These are phyloP conservation scores for Dictyostelium intermedium DNA, from an alignment of 78 protist genomes.

Conservation along the genomic window DNA sequence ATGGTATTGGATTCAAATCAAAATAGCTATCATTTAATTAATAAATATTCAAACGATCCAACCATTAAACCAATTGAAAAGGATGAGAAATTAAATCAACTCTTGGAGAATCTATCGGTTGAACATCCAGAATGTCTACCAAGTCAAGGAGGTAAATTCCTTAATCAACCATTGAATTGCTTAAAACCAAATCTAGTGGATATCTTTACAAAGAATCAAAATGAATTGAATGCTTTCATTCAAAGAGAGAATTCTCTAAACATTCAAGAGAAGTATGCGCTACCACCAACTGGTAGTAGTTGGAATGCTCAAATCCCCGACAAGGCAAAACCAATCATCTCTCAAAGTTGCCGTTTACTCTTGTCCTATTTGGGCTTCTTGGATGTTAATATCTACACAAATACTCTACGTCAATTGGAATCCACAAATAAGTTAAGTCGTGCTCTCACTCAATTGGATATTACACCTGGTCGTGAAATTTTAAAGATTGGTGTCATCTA, in stretches of 20 bases:
- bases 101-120: neutral
- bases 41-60: constrained; percentile 6
- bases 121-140: constrained; percentile 47
- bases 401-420: constrained; percentile 22
- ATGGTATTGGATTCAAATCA: neutral
- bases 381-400: constrained; percentile 15
- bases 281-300: neutral
- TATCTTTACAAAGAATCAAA: constrained; percentile 17
- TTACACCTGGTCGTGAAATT: constrained; percentile 84
- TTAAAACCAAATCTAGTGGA: constrained; percentile 2
- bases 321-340: neutral
- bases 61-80: neutral
- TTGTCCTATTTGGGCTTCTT: constrained; percentile 43
- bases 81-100: constrained; percentile 37
- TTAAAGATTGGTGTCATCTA: constrained; percentile 94
- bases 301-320: constrained; percentile 15
- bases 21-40: constrained; percentile 16
- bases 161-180: constrained; percentile 20
- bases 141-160: neutral
- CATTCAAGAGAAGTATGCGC: neutral
- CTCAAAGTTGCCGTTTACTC: constrained; percentile 54
- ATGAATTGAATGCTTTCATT: constrained; percentile 12
- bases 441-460: constrained; percentile 58
- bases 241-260: neutral
- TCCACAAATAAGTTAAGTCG: constrained; percentile 13